These are phyloP conservation scores for Pseudogymnoascus sp. DNA, from an alignment of 2,329 filamentous ascomycete genomes.

Conservation along the genomic window DNA sequence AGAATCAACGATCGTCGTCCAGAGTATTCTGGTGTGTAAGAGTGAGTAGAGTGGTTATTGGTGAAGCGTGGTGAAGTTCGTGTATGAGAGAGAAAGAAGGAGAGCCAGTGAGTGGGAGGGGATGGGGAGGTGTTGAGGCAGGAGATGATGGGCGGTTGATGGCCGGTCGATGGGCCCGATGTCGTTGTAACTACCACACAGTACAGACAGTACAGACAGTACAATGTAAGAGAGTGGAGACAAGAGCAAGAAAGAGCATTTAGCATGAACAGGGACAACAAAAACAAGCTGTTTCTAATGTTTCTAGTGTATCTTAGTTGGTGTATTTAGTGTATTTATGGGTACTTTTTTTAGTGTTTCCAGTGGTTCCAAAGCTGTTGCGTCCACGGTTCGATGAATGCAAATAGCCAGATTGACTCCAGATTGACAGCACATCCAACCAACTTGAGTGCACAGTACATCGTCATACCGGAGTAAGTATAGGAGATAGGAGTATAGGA, in stretches of 20 bases:
- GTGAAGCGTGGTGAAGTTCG: neutral
- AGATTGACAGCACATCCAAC: neutral
- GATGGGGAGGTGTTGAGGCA: neutral
- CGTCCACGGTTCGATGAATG: neutral
- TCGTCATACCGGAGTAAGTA: neutral
- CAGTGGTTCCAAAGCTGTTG: neutral
- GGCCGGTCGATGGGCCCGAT: neutral
- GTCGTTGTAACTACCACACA: neutral
- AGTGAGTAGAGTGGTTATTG: neutral
- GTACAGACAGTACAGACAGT: neutral
- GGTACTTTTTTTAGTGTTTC: neutral
- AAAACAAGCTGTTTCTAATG: neutral
- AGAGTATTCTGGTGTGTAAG: neutral
- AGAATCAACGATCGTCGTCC: neutral
- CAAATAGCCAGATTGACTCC: neutral
- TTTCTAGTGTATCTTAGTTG: neutral
- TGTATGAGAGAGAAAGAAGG: neutral
- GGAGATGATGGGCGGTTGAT: neutral
- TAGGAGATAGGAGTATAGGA: too few species aligned
- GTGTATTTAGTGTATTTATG: neutral
- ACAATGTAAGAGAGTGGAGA: neutral
- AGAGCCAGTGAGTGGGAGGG: neutral
- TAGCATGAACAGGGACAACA: neutral
- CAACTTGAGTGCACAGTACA: neutral
- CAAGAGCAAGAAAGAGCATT: neutral